Evolutionary conservation across 805 yeast species (phyloP), one percentile per base, ranked within the genome.

Genomic region (Starmerella lactis-condensi): DNA sequence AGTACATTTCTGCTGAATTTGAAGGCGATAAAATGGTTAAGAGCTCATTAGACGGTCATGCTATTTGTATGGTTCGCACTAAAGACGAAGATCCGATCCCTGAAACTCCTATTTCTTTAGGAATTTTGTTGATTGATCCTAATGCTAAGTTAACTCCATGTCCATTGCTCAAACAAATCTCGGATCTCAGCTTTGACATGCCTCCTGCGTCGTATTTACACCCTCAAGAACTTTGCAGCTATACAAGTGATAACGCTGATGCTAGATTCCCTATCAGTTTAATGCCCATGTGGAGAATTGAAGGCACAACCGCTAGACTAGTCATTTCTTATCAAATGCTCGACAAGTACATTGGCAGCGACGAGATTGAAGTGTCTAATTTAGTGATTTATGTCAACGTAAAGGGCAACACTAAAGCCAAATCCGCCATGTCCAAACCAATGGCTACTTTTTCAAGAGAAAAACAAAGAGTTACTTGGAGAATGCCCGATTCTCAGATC

Each of bases 381-480:
- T 54, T 75, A 31, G 60, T 65, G 23, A 61, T 76, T 5, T 62
- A 74, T 6, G 78, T 72, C 4, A 64, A 75, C 3, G 58, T 75
- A 32, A 75, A 73, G 22, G 73, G 76, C 8, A 24, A 30, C 12
- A 35, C 36, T 21, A 29, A 32, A 13, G 64, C 68, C 12, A 64
- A 75, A 3, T 57, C 71, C 14, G 95, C 94, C 1, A 71, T 82
- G 38, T 75, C 93, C 3, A 79, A 77, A 50, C 98, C 98, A 4
- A 72, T 76, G 34, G 96, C 95, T 35, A 69, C 91, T 1, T 85
- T 82, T 61, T 79, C 75, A 54, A 75, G 69, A 47, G 95, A 82
- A 31, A 72, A 70, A 48, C 74, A 70, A 43, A 68, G 95, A 54
- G 73, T 89, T 35, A 74, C 89, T 1, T 83, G 95, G 94, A 68